These are phyloP conservation scores for Inga leiocalycina DNA, from an alignment of 306 rosid species.

Conservation along the genomic window DNA sequence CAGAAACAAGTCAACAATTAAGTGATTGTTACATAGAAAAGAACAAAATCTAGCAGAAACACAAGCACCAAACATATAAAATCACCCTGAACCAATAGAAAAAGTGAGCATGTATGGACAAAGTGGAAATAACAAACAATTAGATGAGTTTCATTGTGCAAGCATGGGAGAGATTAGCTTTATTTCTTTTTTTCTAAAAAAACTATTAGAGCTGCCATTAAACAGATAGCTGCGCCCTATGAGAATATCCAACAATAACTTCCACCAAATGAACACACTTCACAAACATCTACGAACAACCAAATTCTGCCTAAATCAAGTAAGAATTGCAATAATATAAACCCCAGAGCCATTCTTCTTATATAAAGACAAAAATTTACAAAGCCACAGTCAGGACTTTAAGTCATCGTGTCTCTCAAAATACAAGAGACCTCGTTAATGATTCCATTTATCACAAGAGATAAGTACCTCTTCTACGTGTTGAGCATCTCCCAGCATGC, in stretches of 20 bases:
- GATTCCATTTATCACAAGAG: background rate
- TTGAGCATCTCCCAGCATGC: slow-evolving; percentile 78
- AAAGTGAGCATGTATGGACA: background rate
- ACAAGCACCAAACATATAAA: background rate
- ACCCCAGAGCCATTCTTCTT: background rate
- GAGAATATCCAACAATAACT: background rate
- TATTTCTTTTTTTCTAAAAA: background rate
- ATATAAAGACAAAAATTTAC: background rate
- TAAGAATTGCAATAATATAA: background rate
- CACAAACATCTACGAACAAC: background rate
- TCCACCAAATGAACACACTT: background rate
- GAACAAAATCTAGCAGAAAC: background rate
- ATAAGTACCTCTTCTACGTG: slow-evolving; percentile 68
- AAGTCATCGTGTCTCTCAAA: background rate
- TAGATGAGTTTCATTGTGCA: background rate
- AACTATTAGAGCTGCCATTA: background rate
- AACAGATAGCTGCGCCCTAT: background rate
- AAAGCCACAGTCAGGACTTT: background rate
- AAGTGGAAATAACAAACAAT: background rate
- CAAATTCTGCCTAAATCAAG: background rate
- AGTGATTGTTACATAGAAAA: background rate
- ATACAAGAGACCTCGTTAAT: background rate
- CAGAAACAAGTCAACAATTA: background rate
- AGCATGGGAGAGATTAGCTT: background rate
- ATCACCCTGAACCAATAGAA: background rate